Conservation (phyloP, 768 basidiomycete species). For the Lentinula sp. region DNA sequence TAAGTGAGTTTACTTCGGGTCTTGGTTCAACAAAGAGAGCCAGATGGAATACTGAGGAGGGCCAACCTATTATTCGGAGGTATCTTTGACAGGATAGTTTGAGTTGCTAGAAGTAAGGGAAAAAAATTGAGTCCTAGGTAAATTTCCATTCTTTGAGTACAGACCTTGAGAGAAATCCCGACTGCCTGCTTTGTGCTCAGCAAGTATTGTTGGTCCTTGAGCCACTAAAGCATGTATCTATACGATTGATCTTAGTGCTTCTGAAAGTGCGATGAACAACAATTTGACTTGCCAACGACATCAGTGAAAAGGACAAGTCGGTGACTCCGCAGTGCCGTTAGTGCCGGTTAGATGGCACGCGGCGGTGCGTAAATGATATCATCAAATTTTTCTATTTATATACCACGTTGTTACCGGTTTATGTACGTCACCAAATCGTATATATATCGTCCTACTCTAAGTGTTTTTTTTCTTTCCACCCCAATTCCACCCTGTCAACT, state of each 20-base stretch:
- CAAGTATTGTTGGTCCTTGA: slow-evolving; percentile 72
- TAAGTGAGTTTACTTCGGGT: slow-evolving; percentile 67
- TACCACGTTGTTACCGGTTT: neutral
- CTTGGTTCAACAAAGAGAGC: neutral
- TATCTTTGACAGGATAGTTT: slow-evolving; percentile 91
- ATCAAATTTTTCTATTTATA: neutral
- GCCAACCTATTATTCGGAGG: slow-evolving; percentile 77
- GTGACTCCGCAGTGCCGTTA: neutral
- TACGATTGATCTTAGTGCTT: neutral
- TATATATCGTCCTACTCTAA: neutral
- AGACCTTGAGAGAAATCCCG: slow-evolving; percentile 87
- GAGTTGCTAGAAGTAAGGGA: slow-evolving; percentile 46
- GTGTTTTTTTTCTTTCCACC: neutral
- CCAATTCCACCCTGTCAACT: neutral
- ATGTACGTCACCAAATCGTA: neutral
- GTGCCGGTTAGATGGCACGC: neutral
- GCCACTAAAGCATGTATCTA: slow-evolving; percentile 86
- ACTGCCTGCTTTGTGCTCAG: slow-evolving; percentile 76
- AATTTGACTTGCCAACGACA: neutral
- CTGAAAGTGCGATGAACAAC: neutral
- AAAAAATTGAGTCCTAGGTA: neutral
- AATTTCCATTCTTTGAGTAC: slow-evolving; percentile 7
- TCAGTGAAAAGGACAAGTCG: neutral
- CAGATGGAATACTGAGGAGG: slow-evolving; percentile 20
- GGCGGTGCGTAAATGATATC: neutral